Percentiles rank a stretch among this genome's conserved stretches.
Evolutionary conservation across 441 rosid genomes (phyloP).

Genomic region (Adansonia grandidieri): DNA sequence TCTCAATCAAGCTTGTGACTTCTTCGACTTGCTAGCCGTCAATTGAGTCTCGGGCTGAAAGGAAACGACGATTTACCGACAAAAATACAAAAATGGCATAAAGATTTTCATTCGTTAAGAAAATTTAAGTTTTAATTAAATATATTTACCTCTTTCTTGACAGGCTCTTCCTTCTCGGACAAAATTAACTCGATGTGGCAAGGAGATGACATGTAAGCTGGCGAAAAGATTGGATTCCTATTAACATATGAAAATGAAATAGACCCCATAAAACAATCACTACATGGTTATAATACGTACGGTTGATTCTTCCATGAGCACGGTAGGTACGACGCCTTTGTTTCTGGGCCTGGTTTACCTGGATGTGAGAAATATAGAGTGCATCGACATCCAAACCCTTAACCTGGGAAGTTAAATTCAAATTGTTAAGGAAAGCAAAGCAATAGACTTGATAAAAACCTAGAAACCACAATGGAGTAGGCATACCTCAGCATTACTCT

Average conservation of each 20-base stretch:
- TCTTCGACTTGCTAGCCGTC: constrained; percentile 51
- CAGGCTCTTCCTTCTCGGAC: constrained; percentile 94
- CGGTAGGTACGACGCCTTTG: constrained; percentile 91
- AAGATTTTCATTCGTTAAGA: neutral
- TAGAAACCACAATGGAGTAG: neutral
- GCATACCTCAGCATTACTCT: constrained; percentile 87
- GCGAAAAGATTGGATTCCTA: neutral
- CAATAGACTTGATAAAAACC: neutral
- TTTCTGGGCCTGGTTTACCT: constrained; percentile 95
- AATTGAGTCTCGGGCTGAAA: constrained; percentile 70
- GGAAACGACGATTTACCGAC: neutral
- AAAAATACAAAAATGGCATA: neutral
- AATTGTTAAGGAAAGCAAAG: neutral
- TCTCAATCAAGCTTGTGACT: neutral
- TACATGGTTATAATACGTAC: constrained; percentile 46
- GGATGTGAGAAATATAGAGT: constrained; percentile 82
- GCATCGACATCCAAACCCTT: constrained; percentile 94
- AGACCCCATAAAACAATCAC: neutral
- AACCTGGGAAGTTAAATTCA: constrained; percentile 49
- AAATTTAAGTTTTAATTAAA: neutral
- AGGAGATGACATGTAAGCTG: constrained; percentile 97
- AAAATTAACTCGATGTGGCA: constrained; percentile 89
- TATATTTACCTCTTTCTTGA: constrained; percentile 79
- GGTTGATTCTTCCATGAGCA: constrained; percentile 97
- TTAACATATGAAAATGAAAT: neutral